A percentile compares a stretch with the other conserved stretches of the same genome.
These are phyloP conservation scores for Kwoniella europaea DNA, from an alignment of 768 basidiomycete genomes.

Conservation along the genomic window DNA sequence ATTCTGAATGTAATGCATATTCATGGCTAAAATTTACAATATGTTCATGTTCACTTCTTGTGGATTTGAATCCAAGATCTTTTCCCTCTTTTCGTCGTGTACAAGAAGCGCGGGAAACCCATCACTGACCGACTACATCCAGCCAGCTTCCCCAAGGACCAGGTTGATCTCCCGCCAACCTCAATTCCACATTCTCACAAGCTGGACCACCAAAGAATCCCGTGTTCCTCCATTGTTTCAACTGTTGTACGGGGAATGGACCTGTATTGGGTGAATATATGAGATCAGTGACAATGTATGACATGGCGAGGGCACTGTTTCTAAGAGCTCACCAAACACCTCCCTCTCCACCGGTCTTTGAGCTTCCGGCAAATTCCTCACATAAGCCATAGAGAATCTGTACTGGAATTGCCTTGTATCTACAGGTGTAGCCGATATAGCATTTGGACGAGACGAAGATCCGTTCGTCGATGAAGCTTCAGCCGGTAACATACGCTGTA, in stretches of 20 bases:
- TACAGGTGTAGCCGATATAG: slow-evolving; percentile 18
- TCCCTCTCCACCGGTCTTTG: slow-evolving; percentile 58
- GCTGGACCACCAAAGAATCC: slow-evolving; percentile 58
- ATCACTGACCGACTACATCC: slow-evolving; percentile 36
- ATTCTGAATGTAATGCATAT: slow-evolving; percentile 1
- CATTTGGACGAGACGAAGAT: slow-evolving; percentile 1
- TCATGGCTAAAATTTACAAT: background rate
- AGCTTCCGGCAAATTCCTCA: slow-evolving; percentile 49
- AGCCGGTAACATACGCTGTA: slow-evolving; percentile 57
- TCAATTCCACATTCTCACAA: slow-evolving; percentile 58
- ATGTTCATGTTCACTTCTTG: background rate
- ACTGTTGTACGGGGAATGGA: slow-evolving; percentile 51
- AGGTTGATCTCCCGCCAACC: slow-evolving; percentile 22
- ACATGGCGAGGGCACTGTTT: too few relatives aligned
- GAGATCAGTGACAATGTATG: too few relatives aligned
- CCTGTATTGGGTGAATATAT: too few relatives aligned
- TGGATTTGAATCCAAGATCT: too few relatives aligned
- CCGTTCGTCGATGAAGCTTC: slow-evolving; percentile 16
- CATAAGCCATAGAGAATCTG: slow-evolving; percentile 56
- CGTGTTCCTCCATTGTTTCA: slow-evolving; percentile 53
- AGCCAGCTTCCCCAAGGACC: slow-evolving; percentile 50
- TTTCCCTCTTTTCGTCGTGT: background rate
- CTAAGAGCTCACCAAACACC: slow-evolving; percentile 52
- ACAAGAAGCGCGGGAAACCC: too few relatives aligned
- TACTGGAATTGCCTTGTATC: slow-evolving; percentile 57